Conservation (phyloP, 139 green algal genomes). For the Mychonastes homosphaera region DNA sequence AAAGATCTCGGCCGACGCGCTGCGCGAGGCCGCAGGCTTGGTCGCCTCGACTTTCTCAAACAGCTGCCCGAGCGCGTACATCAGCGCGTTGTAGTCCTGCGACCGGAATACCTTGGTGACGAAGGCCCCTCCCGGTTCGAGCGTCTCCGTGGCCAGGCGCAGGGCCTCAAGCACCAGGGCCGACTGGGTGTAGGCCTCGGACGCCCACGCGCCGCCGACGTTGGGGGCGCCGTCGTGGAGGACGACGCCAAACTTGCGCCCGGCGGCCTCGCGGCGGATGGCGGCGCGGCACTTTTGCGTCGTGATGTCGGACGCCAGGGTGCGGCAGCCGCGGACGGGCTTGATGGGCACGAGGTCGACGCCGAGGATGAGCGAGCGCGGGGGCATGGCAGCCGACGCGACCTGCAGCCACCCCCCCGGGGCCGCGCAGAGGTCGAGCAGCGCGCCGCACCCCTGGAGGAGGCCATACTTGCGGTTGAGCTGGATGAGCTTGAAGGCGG, state of each 20-base stretch:
- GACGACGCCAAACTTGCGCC: conserved; percentile 80
- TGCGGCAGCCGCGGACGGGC: conserved; percentile 67
- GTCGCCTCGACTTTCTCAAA: conserved; percentile 79
- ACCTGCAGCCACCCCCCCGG: conserved; percentile 91
- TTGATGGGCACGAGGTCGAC: conserved; percentile 92
- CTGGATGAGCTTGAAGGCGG: conserved; percentile 99
- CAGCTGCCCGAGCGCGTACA: conserved; percentile 95
- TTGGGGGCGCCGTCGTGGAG: conserved; percentile 97
- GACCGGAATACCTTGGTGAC: conserved; percentile 96
- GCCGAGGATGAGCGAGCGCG: conserved; percentile 80
- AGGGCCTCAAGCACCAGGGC: conserved; percentile 87
- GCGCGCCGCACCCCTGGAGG: conserved; percentile 52
- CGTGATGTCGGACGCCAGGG: conserved; percentile 91
- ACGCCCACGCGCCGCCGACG: conserved; percentile 84
- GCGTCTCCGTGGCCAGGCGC: conserved; percentile 80
- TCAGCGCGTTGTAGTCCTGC: conserved; percentile 93
- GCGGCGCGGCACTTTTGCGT: conserved; percentile 53
- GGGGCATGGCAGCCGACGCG: conserved; percentile 85
- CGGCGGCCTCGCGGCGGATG: conserved; percentile 69
- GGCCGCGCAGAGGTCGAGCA: conserved; percentile 96
- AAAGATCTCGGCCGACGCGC: conserved; percentile 93
- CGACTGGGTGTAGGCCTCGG: conserved; percentile 65
- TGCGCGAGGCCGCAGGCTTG: conserved; percentile 83
- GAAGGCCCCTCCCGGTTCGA: conserved; percentile 81
- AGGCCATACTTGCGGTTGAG: conserved; percentile 96